Percentiles rank a stretch among this genome's conserved stretches.
Evolutionary conservation across 495 filamentous ascomycete genomes (phyloP).

Genomic region (Annulohypoxylon stygium): DNA sequence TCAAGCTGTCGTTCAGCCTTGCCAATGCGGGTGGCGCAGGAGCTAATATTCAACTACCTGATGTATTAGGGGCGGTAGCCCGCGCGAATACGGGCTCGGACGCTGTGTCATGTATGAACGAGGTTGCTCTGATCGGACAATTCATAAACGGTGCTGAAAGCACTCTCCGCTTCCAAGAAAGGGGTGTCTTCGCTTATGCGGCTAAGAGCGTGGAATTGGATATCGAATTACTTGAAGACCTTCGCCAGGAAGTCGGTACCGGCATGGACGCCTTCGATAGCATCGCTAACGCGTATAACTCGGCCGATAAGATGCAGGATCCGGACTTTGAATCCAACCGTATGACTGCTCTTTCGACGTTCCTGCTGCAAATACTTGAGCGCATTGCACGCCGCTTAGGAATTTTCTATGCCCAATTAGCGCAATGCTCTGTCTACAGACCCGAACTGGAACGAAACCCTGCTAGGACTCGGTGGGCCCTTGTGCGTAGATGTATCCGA

Average conservation of each 20-base stretch:
- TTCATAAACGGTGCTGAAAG: constrained; percentile 58
- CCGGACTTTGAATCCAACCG: constrained; percentile 44
- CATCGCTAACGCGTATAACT: constrained; percentile 49
- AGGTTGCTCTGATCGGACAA: constrained; percentile 63
- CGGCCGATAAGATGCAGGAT: constrained; percentile 37
- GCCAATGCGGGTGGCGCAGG: constrained; percentile 53
- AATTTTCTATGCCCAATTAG: constrained; percentile 61
- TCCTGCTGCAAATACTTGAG: constrained; percentile 64
- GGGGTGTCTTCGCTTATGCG: constrained; percentile 62
- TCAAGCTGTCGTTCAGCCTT: constrained; percentile 63
- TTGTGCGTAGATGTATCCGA: constrained; percentile 58
- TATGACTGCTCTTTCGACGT: constrained; percentile 58
- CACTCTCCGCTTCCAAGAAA: constrained; percentile 59
- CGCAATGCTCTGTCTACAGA: constrained; percentile 59
- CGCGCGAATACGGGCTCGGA: constrained; percentile 61
- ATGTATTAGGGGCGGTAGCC: constrained; percentile 63
- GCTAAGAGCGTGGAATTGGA: constrained; percentile 61
- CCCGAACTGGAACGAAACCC: constrained; percentile 64
- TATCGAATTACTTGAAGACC: constrained; percentile 62
- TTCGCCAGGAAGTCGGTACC: constrained; percentile 62
- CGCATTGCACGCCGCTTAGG: constrained; percentile 62
- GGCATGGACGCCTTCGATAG: constrained; percentile 66
- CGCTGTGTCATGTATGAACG: constrained; percentile 57
- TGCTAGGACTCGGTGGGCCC: constrained; percentile 61
- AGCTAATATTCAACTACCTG: constrained; percentile 56